Base-by-base conservation (phyloP, 2,329 filamentous ascomycete genomes). In the Scedosporium apiospermum region DNA sequence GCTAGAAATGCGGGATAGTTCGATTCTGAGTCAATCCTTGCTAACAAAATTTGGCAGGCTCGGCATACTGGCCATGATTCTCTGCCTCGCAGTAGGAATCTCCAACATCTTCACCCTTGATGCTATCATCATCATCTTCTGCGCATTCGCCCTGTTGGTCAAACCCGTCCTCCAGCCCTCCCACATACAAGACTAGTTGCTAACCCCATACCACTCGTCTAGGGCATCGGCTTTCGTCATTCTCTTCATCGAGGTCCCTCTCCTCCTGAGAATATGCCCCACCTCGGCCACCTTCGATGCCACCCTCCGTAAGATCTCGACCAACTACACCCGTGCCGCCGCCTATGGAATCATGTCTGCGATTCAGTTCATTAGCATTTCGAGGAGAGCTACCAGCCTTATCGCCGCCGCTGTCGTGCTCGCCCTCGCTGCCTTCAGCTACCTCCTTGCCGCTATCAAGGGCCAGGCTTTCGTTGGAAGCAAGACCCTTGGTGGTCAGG, bases 261-360 rank as follows among this genome's bases (percentile, higher is more conserved):
- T 98, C 64, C 89, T 99, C 63, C 88, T 99, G 65, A 90, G 95
- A 77, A 97, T 99, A 79, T 99, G 95, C 80, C 95, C 95, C 64
- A 99, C 95, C 5, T 98, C 93, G 14, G 77, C 88, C 66, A 87
- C 84, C 67, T 99, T 99, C 78, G 95, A 99, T 75, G 80, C 78
- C 67, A 88, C 92, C 73, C 93, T 99, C 75, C 92, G 93, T 76
- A 88, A 85, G 71, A 90, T 99, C 80, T 91, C 91, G 66, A 96
- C 93, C 64, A 98, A 97, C 81, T 98, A 93, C 80, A 96, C 95
- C 88, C 92, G 95, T 76, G 93, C 93, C 21, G 89, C 80, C 63
- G 88, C 96, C 72, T 99, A 99, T 77, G 77, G 78, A 63, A 77
- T 85, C 73, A 93, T 98, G 89, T 89, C 86, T 69, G 72, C 88